Base-by-base conservation (phyloP, 1,284 basidiomycete species). In the Cryptococcus sp. region DNA sequence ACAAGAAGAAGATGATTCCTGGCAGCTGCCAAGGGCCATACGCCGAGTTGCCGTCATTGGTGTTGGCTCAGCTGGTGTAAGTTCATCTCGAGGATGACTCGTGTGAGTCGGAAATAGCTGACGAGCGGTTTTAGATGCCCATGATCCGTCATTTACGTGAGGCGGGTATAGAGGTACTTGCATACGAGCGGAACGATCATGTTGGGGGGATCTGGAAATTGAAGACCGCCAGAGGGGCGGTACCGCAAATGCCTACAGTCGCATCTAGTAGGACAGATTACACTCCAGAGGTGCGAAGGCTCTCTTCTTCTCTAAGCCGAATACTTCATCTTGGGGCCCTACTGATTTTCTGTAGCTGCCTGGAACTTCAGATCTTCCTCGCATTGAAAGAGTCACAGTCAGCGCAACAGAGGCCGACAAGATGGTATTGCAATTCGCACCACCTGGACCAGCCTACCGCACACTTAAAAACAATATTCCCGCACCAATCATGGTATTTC, bases 381-480 rank as follows among this genome's bases (percentile, higher is more conserved):
- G 29, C 29, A 10, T 13, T 34, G 5, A 47, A 11, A 15, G 25
- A 39, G 13, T 43, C 11, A 46, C n/a, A 5, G 22, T 16, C 19
- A 50, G 25, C 5, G 43, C 22, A 11, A 17, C 34, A 11, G 25
- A 16, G 17, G 26, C 48, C 17, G 11, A 38, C 16, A 76, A 50
- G 69, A 74, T 29, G 64, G 77, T 50, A 61, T 76, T 77, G 54
- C 47, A 69, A 8, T 52, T 77, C 65, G 17, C 80, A 8, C 65
- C 66, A 4, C 64, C 80, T 3, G 80, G 80, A 53, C 80, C 81
- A 1, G 69, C 81, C 39, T 82, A 80, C 78, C 58, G 70, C 20
- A 71, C 70, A 0, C 65, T 81, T 54, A 71, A 70, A 11, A 80
- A 79, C 15, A 81, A 81, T 63, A 76, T 78, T 0, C 79, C 80